phyloP scores from a whole-genome alignment of 2,329 filamentous ascomycete genomes.

The Sphaerulina populicola region DNA sequence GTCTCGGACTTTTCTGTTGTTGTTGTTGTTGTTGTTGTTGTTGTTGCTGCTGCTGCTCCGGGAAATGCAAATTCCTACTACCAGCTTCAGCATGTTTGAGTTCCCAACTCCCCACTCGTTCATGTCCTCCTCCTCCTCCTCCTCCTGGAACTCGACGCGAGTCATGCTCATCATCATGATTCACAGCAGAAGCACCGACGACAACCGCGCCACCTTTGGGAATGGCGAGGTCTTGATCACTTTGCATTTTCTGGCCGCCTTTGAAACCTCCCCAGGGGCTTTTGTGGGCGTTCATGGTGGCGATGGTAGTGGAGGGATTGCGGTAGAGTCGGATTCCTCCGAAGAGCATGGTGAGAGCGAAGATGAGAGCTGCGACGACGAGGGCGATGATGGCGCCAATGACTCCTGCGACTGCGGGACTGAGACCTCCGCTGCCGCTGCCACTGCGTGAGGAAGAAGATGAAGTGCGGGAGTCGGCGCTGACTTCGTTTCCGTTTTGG shows the following conservation, averaged over 20 bases:
- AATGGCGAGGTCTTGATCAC: constrained; percentile 46
- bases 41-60: background rate
- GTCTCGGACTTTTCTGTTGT: constrained; percentile 26
- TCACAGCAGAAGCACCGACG: constrained; percentile 30
- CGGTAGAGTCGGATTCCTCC: constrained; percentile 43
- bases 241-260: constrained; percentile 46
- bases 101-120: constrained; percentile 52
- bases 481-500: constrained; percentile 31
- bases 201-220: constrained; percentile 37
- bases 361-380: constrained; percentile 38
- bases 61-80: constrained; percentile 18
- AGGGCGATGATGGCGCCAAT: constrained; percentile 49
- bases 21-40: too few species aligned
- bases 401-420: constrained; percentile 40
- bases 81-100: constrained; percentile 35
- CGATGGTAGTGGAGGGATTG: constrained; percentile 8
- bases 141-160: constrained; percentile 17
- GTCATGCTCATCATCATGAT: constrained; percentile 3
- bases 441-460: background rate
- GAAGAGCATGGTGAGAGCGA: constrained; percentile 37
- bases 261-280: constrained; percentile 48
- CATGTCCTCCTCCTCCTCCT: constrained; percentile 36
- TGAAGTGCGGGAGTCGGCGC: background rate
- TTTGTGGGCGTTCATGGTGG: background rate
- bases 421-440: background rate